Evolutionary conservation across 805 yeast genomes (phyloP), one percentile per base, ranked within the genome.

Genomic region (Lipomyces spencermartinsiae): DNA sequence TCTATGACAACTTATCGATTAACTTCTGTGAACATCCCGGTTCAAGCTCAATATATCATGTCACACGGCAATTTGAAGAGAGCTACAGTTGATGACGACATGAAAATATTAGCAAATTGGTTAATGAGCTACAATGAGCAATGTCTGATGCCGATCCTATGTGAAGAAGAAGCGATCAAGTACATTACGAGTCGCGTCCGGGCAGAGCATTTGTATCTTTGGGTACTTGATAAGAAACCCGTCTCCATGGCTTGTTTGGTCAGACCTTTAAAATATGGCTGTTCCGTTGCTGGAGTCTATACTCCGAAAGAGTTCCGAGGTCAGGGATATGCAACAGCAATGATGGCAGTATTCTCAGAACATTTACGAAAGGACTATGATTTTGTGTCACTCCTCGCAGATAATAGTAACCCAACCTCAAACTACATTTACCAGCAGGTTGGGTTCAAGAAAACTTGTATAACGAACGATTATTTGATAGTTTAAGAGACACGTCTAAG

Each of bases 331-430:
- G 49, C 49, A n/a, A 43, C 49, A 43, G 49, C 49, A 43, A 43
- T 43, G 49, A 43, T 43, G 49, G 49, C 49, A n/a, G 49, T 8
- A n/a, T n/a, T 43, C 49, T 43, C 49, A 43, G 49, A 16, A 43
- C 49, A 43, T 43, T 16, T 43, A 43, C 49, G 49, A 43, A 43
- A 1, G 25, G 49, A n/a, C 7, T 43, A 16, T n/a, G 49, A 43
- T 16, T 43, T 4, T n/a, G 49, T 43, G 2, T 43, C 49, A 6
- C 49, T 43, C 49, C 5, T 1, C 49, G 49, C 49, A 14, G 49
- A 43, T n/a, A 43, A 43, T 43, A 5, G n/a, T 22, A 43, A 43
- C 25, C 49, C 10, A n/a, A 43, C 49, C 22, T 43, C 49, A 4
- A 43, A 43, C n/a, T 5, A 43, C 16, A 43, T 43, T n/a, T 43